Conservation (phyloP, 2,329 filamentous ascomycete genomes). For the Talaromyces sp. region DNA sequence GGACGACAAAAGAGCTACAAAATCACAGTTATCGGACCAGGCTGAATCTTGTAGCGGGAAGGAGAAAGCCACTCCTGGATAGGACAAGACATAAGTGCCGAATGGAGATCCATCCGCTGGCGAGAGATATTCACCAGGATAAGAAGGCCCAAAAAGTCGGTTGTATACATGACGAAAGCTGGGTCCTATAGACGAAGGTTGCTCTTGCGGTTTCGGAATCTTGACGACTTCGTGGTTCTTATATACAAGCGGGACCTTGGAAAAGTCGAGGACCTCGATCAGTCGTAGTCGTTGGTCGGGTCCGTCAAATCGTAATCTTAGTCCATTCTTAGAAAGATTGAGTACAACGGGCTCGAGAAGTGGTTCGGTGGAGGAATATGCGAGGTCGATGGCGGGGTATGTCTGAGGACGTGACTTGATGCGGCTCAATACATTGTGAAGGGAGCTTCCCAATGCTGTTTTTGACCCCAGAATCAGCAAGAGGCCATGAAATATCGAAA, state of each 20-base stretch:
- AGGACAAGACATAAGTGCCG: constrained; percentile 87
- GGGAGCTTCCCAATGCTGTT: constrained; percentile 79
- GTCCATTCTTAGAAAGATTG: constrained; percentile 76
- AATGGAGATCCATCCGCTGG: constrained; percentile 55
- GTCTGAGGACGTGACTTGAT: constrained; percentile 82
- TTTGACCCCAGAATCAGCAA: neutral
- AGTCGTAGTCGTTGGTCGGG: constrained; percentile 86
- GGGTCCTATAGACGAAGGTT: constrained; percentile 57
- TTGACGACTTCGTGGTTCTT: constrained; percentile 78
- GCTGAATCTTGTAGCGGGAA: constrained; percentile 74
- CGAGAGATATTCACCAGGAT: constrained; percentile 85
- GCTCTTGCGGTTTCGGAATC: constrained; percentile 35
- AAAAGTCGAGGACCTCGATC: constrained; percentile 88
- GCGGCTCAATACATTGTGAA: constrained; percentile 84
- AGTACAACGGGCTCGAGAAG: constrained; percentile 73
- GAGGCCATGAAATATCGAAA: accelerated
- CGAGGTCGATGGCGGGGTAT: constrained; percentile 79
- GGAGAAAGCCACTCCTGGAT: constrained; percentile 89
- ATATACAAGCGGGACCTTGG: constrained; percentile 78
- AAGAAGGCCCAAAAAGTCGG: constrained; percentile 87
- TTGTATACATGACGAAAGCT: constrained; percentile 90
- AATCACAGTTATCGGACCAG: constrained; percentile 73
- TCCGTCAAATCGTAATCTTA: constrained; percentile 89
- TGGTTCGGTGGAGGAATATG: constrained; percentile 74
- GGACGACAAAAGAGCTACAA: constrained; percentile 80